Evolutionary conservation across 352 stramenopile genomes (phyloP).

Genomic region (Nothophytophthora sp.): DNA sequence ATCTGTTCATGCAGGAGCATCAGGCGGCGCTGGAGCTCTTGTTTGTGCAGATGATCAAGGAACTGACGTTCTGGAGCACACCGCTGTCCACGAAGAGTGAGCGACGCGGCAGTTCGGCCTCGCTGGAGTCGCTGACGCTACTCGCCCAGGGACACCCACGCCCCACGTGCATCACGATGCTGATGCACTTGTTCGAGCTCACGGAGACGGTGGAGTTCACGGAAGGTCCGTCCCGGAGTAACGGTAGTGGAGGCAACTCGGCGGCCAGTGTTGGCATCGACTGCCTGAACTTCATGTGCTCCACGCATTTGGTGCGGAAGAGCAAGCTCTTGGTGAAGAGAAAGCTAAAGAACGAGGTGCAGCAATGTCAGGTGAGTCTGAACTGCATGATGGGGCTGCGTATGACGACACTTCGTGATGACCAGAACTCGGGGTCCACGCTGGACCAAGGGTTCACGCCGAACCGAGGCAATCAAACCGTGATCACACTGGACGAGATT

Average conservation of each 20-base stretch:
- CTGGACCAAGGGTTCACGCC: slow-evolving; percentile 57
- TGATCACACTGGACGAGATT: slow-evolving; percentile 84
- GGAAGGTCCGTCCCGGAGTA: slow-evolving; percentile 32
- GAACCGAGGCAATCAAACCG: slow-evolving; percentile 61
- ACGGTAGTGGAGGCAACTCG: slow-evolving; percentile 22
- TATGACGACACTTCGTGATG: slow-evolving; percentile 61
- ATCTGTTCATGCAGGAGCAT: slow-evolving; percentile 83
- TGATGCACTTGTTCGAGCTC: slow-evolving; percentile 84
- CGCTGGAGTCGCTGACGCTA: slow-evolving; percentile 68
- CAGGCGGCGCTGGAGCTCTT: slow-evolving; percentile 67
- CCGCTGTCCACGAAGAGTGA: slow-evolving; percentile 32
- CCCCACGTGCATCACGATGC: slow-evolving; percentile 72
- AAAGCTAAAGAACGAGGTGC: slow-evolving; percentile 82
- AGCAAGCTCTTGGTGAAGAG: slow-evolving; percentile 66
- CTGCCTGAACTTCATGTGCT: slow-evolving; percentile 86
- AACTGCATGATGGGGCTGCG: slow-evolving; percentile 90
- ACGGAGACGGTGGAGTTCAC: slow-evolving; percentile 87
- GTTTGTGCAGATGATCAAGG: slow-evolving; percentile 84
- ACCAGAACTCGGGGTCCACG: slow-evolving; percentile 16
- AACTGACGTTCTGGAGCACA: slow-evolving; percentile 83
- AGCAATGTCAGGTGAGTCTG: slow-evolving; percentile 65
- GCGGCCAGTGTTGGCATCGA: slow-evolving; percentile 75
- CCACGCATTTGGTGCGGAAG: slow-evolving; percentile 77
- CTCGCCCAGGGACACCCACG: slow-evolving; percentile 69
- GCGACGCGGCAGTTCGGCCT: slow-evolving; percentile 48